These are phyloP conservation scores for Mediolabrus comicus DNA, from an alignment of 108 stramenopile species.

Conservation along the genomic window DNA sequence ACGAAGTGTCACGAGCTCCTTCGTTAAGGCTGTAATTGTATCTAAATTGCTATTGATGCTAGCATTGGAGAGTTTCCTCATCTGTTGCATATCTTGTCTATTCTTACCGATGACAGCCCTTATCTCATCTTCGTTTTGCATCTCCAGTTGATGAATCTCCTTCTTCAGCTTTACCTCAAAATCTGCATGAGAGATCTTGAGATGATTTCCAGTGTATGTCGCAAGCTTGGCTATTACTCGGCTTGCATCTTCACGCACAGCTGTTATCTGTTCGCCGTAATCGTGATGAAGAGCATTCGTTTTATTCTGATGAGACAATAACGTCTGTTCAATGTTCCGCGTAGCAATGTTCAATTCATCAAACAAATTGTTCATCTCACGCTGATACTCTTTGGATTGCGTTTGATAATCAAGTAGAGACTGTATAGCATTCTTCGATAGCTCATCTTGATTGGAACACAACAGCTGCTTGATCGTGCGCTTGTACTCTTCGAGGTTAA, in stretches of 20 bases:
- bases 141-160: constrained; percentile 23
- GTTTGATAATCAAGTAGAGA: constrained; percentile 23
- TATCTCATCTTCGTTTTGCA: constrained; percentile 17
- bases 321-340: constrained; percentile 5
- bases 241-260: constrained; percentile 29
- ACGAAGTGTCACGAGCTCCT: constrained; percentile 17
- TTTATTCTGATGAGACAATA: constrained; percentile 14
- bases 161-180: constrained; percentile 9
- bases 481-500: constrained; percentile 26
- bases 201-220: constrained; percentile 16
- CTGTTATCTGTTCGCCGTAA: constrained; percentile 5
- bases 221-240: constrained; percentile 21
- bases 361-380: constrained; percentile 8
- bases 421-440: constrained; percentile 15
- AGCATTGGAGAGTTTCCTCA: constrained; percentile 16
- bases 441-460: constrained; percentile 31
- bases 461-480: constrained; percentile 35
- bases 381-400: constrained; percentile 11
- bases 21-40: constrained; percentile 21
- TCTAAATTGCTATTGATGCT: constrained; percentile 34
- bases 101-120: constrained; percentile 17
- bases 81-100: constrained; percentile 12
- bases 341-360: constrained; percentile 20
- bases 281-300: constrained; percentile 16
- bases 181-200: constrained; percentile 9